Evolutionary conservation across 2,329 filamentous ascomycete genomes (phyloP).

Genomic region (Fusarium austroafricanum): DNA sequence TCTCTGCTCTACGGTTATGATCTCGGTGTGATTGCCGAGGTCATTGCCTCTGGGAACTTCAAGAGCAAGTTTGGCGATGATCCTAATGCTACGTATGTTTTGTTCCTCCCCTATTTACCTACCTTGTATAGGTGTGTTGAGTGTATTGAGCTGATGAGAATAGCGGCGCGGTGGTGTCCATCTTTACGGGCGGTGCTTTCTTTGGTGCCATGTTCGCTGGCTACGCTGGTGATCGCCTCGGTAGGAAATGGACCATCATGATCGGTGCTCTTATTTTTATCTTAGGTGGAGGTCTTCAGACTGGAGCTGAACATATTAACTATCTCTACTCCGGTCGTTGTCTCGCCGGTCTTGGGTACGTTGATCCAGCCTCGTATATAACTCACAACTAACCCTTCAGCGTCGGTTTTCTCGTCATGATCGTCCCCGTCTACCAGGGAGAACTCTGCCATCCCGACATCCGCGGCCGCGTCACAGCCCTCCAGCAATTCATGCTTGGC

Average conservation of each 20-base stretch:
- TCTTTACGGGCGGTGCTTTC: constrained; percentile 81
- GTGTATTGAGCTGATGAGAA: neutral
- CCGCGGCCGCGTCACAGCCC: constrained; percentile 75
- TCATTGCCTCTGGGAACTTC: constrained; percentile 24
- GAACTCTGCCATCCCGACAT: constrained; percentile 82
- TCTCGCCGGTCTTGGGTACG: constrained; percentile 69
- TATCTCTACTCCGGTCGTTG: constrained; percentile 78
- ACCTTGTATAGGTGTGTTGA: too few relatives aligned
- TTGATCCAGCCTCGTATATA: too few relatives aligned
- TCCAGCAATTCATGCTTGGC: constrained; percentile 85
- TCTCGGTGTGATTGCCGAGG: constrained; percentile 30
- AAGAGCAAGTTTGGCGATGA: constrained; percentile 22
- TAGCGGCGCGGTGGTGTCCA: constrained; percentile 63
- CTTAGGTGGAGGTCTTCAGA: constrained; percentile 78
- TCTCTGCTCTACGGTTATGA: constrained; percentile 29
- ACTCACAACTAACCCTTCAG: constrained; percentile 23
- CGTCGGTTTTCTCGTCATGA: constrained; percentile 38
- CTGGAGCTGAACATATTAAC: constrained; percentile 66
- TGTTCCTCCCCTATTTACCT: neutral
- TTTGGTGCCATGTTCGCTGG: constrained; percentile 75
- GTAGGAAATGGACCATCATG: constrained; percentile 77
- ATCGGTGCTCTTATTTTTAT: constrained; percentile 76
- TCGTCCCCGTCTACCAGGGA: constrained; percentile 74
- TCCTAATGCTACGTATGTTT: constrained; percentile 18
- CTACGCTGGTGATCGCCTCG: constrained; percentile 71